Conservation (phyloP, 2,329 filamentous ascomycete genomes). For the Periconia sp. region DNA sequence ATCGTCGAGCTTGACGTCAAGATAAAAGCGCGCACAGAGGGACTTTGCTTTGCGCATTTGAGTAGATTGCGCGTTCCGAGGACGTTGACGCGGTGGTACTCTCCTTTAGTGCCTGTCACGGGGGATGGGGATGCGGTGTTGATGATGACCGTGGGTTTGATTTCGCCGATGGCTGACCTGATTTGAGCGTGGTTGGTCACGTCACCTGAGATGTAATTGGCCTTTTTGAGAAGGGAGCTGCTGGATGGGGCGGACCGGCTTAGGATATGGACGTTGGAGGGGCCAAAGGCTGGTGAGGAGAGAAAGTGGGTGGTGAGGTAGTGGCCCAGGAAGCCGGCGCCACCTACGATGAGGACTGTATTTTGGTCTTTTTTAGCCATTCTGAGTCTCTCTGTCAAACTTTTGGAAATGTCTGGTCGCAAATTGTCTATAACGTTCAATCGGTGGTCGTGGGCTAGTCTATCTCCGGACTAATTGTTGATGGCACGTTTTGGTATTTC, state of each 20-base stretch:
- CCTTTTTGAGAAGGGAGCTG: conserved; percentile 13
- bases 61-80: conserved; percentile 15
- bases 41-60: conserved; percentile 10
- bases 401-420: too few species aligned
- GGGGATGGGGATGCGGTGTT: conserved; percentile 19
- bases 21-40: conserved; percentile 14
- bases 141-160: conserved; percentile 17
- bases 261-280: conserved; percentile 10
- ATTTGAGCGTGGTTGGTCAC: conserved; percentile 10
- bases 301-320: conserved; percentile 16
- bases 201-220: conserved; percentile 14
- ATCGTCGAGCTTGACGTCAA: conserved; percentile 18
- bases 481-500: too few species aligned
- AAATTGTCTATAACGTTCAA: too few species aligned
- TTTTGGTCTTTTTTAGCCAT: not conserved
- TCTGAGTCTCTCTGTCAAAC: too few species aligned
- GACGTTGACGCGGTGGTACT: conserved; percentile 15
- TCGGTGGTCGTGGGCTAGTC: too few species aligned
- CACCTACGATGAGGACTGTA: conserved; percentile 20
- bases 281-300: conserved; percentile 10
- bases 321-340: conserved; percentile 15
- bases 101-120: conserved; percentile 13
- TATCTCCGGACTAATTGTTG: too few species aligned
- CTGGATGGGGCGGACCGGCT: conserved; percentile 16
- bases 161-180: conserved; percentile 6